Base-by-base conservation (phyloP, 2,329 filamentous ascomycete species). In the Pseudocercospora musae region DNA sequence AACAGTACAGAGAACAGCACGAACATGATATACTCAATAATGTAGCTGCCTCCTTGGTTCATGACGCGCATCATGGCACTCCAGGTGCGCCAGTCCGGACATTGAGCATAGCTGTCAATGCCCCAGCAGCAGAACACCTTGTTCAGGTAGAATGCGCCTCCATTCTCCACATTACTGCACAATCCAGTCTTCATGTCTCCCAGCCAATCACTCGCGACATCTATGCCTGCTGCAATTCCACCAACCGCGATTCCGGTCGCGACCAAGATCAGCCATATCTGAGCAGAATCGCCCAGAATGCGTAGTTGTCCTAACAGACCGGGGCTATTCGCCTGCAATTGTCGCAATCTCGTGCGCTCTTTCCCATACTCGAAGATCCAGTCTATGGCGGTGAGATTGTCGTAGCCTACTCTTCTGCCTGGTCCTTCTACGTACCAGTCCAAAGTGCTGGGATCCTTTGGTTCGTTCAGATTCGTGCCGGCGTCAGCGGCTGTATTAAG, bases 321-420 rank as follows among this genome's bases (percentile, higher is more conserved):
- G 20, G 85, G 82, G 7, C 87, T 84, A 70, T 84, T 86, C 0
- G 89, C 85, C 59, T 87, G 85, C 20, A 99, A 81, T 29, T 89
- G 85, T n/a, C 92, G 86, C 71, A 96, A 80, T 23, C 95, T 87
- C 76, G 96, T 92, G 20, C 95, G 87, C 79, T 99, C 95, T 76
- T 97, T 97, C 57, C 91, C 95, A 74, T 98, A 96, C 77, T 99
- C 95, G 71, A 96, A 98, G 74, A 98, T 98, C 95, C 95, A 99
- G 80, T 99, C 95, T 75, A 99, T 99, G 62, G 95, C 94, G 15
- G 94, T 97, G 75, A 97, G 82, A 78, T 99, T 90, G 73, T 97
- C 94, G 79, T 99, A 99, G 59, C 91, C 94, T 40, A 97, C 93
- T 72, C 95, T 87, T 58, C 92, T 86, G 1, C 93, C 93, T 0